phyloP scores from a whole-genome alignment of 331 rosid species.

The Quercus phellos region DNA sequence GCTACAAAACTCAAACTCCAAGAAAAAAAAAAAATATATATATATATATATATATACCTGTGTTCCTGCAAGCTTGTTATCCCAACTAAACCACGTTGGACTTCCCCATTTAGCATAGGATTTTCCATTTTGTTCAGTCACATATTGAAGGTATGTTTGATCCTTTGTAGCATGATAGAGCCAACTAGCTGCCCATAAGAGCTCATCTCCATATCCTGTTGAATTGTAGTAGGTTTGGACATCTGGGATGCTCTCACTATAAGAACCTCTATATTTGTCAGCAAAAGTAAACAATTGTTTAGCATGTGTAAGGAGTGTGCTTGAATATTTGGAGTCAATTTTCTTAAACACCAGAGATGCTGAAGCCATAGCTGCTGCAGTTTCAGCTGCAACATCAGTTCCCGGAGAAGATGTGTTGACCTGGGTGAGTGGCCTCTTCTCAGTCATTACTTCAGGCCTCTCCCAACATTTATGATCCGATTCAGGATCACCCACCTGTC shows the following conservation, averaged over 20 bases:
- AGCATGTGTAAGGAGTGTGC: conserved; percentile 75
- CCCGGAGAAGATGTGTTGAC: conserved; percentile 73
- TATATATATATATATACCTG: conserved; percentile 36
- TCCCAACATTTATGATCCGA: conserved; percentile 84
- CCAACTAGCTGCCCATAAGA: conserved; percentile 98
- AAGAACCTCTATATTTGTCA: conserved; percentile 43
- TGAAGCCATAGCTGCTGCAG: conserved; percentile 97
- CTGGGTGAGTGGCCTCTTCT: conserved; percentile 65
- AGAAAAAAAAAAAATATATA: neutral
- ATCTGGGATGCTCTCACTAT: conserved; percentile 67
- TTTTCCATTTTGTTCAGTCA: conserved; percentile 59
- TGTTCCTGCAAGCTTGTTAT: conserved; percentile 90
- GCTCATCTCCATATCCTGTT: conserved; percentile 91
- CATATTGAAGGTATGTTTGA: conserved; percentile 61
- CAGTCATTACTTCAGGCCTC: conserved; percentile 71
- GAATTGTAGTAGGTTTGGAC: conserved; percentile 73
- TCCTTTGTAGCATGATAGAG: conserved; percentile 91
- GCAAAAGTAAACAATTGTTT: conserved; percentile 81
- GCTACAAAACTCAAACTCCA: neutral
- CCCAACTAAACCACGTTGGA: conserved; percentile 99
- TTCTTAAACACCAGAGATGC: conserved; percentile 88
- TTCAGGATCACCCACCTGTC: conserved; percentile 85
- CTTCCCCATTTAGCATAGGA: conserved; percentile 63
- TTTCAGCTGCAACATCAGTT: conserved; percentile 88
- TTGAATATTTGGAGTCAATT: conserved; percentile 51